Percentiles rank a stretch among this genome's conserved stretches.
These are phyloP conservation scores for Verticillium isaacii DNA, from an alignment of 2,329 filamentous ascomycete species.

Conservation along the genomic window DNA sequence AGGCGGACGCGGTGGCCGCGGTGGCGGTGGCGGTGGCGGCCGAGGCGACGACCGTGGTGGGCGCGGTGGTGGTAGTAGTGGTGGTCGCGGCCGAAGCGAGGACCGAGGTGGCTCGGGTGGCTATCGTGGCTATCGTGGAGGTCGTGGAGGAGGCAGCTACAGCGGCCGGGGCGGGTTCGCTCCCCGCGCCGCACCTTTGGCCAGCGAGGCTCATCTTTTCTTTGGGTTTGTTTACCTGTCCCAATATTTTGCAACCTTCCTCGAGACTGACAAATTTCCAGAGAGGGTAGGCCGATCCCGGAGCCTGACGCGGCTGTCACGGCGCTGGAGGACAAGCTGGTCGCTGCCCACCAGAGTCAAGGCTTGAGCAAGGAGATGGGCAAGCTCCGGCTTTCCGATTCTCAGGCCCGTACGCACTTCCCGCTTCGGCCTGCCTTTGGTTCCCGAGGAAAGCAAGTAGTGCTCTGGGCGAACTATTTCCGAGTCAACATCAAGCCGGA, in stretches of 20 bases:
- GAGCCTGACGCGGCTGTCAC: constrained; percentile 21
- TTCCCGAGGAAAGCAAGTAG: constrained; percentile 31
- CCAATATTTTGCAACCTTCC: constrained; percentile 7
- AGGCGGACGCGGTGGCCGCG: constrained; percentile 11
- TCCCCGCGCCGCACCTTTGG: constrained; percentile 8
- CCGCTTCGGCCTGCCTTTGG: constrained; percentile 47
- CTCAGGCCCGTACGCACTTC: constrained; percentile 19
- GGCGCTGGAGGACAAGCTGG: constrained; percentile 35
- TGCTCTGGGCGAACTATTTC: constrained; percentile 54
- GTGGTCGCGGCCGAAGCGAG: constrained; percentile 1
- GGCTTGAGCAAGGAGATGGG: constrained; percentile 30
- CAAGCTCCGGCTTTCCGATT: constrained; percentile 22
- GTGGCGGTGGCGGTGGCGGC: constrained; percentile 15
- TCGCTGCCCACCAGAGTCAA: constrained; percentile 22
- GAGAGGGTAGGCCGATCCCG: constrained; percentile 8
- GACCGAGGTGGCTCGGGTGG: constrained; percentile 4
- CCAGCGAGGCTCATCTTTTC: constrained; percentile 8
- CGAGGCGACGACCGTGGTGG: constrained; percentile 9
- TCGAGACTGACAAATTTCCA: constrained; percentile 1
- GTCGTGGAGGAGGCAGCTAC: constrained; percentile 12
- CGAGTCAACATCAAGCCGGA: constrained; percentile 31
- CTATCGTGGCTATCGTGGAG: constrained; percentile 6
- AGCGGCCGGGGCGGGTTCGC: constrained; percentile 9
- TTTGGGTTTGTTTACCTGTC: constrained; percentile 7
- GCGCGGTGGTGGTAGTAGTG: neutral